Evolutionary conservation across 352 stramenopile genomes (phyloP).

Genomic region (Globisporangium cystogenes): DNA sequence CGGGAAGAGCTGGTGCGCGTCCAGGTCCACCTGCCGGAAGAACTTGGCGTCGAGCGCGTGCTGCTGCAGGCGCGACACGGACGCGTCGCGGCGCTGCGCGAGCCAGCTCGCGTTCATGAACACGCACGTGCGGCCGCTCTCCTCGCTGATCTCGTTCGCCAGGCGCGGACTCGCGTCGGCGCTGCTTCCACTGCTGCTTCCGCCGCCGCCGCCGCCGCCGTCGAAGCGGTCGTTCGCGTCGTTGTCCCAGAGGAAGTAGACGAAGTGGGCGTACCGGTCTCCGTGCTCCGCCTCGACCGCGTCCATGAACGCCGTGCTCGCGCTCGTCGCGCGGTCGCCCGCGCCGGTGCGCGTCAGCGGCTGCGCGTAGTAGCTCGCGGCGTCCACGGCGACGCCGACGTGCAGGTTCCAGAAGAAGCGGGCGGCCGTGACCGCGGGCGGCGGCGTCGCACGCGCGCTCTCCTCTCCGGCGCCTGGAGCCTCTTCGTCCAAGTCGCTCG

Average conservation of each 20-base stretch:
- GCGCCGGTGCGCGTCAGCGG: constrained; percentile 6
- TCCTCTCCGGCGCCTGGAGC: not conserved
- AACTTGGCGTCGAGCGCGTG: constrained; percentile 15
- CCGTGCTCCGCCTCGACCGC: constrained; percentile 32
- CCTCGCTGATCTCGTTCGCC: constrained; percentile 26
- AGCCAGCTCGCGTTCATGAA: constrained; percentile 17
- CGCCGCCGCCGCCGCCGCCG: no score
- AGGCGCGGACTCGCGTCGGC: not conserved
- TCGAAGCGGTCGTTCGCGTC: constrained; percentile 13
- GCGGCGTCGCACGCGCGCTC: not conserved
- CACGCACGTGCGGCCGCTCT: constrained; percentile 28
- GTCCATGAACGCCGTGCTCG: constrained; percentile 22
- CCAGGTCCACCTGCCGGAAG: constrained; percentile 33
- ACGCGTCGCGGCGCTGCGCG: not conserved
- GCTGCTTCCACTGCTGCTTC: no score
- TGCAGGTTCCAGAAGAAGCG: constrained; percentile 62
- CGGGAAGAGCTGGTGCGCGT: constrained; percentile 30
- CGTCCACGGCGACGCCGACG: constrained; percentile 13
- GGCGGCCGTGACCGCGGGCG: constrained; percentile 3
- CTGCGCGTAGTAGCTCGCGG: not conserved
- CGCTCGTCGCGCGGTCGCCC: constrained; percentile 13
- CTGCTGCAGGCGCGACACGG: not conserved
- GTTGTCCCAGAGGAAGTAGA: constrained; percentile 36
- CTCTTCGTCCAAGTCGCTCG: not conserved
- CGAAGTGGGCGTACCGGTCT: constrained; percentile 37